Conservation (phyloP, 768 basidiomycete species). For the Tricholoma sp. region DNA sequence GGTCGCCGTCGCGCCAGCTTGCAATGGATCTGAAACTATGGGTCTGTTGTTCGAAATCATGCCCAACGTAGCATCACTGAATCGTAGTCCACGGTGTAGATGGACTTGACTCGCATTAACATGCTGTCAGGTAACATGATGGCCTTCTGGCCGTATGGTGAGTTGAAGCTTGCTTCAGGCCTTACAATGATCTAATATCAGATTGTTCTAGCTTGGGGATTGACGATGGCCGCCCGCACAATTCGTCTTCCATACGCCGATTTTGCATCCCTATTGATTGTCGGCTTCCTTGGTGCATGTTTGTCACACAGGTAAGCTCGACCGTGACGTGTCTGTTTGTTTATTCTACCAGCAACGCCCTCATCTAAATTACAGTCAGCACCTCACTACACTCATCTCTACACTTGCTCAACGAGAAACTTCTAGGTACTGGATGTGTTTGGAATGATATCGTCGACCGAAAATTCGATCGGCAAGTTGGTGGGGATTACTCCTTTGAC, state of each 20-base stretch:
- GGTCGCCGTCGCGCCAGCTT: background rate
- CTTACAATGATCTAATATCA: background rate
- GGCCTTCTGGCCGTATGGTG: slow-evolving; percentile 15
- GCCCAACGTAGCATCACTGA: background rate
- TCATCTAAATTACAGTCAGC: background rate
- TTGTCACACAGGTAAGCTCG: slow-evolving; percentile 10
- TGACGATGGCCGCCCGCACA: slow-evolving; percentile 12
- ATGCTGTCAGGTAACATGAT: slow-evolving; percentile 12
- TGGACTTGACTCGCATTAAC: slow-evolving; percentile 7
- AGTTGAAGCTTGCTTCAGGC: background rate
- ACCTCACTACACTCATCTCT: too few species aligned
- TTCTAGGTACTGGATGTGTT: background rate
- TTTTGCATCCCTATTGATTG: background rate
- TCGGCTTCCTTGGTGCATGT: slow-evolving; percentile 11
- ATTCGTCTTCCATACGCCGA: background rate
- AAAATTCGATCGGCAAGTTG: background rate
- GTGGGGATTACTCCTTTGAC: background rate
- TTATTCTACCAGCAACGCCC: background rate
- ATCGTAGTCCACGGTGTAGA: background rate
- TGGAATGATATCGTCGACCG: background rate
- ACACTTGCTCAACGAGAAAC: too few species aligned
- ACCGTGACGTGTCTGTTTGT: background rate
- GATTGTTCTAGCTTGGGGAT: slow-evolving; percentile 6
- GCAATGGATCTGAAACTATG: background rate
- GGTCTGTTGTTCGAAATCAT: background rate